Percentiles rank a stretch among this genome's conserved stretches.
These are phyloP conservation scores for Salix caprea DNA, from an alignment of 345 rosid genomes.

Conservation along the genomic window DNA sequence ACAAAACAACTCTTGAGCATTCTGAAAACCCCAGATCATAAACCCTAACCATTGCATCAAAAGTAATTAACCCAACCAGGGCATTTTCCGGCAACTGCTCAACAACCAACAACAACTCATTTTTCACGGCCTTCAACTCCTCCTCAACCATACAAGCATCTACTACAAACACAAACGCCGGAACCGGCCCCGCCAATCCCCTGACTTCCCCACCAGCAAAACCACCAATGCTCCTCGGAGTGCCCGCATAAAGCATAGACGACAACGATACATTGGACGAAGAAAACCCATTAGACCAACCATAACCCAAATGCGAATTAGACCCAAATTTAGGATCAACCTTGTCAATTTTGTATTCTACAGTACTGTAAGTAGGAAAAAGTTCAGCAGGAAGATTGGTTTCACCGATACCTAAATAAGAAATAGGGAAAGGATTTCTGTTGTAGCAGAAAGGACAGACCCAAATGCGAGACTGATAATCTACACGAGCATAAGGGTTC, in stretches of 20 bases:
- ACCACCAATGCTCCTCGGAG: constrained; percentile 24
- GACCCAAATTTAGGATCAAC: constrained; percentile 9
- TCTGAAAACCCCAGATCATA: constrained; percentile 74
- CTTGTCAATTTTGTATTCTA: constrained; percentile 47
- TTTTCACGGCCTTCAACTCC: constrained; percentile 66
- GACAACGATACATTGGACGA: constrained; percentile 47
- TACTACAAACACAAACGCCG: constrained; percentile 84
- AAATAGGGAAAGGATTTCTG: constrained; percentile 63
- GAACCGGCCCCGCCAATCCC: constrained; percentile 39
- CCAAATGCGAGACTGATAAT: constrained; percentile 85
- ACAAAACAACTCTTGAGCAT: constrained; percentile 62
- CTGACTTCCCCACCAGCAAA: constrained; percentile 25
- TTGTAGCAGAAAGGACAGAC: constrained; percentile 72
- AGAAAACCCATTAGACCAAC: constrained; percentile 25
- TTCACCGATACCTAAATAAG: constrained; percentile 71
- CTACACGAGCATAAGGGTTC: constrained; percentile 90
- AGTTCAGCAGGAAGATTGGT: constrained; percentile 95
- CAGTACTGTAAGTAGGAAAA: constrained; percentile 84
- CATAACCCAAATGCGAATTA: constrained; percentile 10
- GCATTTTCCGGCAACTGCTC: constrained; percentile 82
- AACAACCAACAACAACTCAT: constrained; percentile 62
- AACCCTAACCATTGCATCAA: constrained; percentile 83
- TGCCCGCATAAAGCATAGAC: constrained; percentile 38
- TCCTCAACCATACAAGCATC: constrained; percentile 67
- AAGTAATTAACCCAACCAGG: constrained; percentile 61